phyloP scores from a whole-genome alignment of 1,139 yeast genomes.

The Yarrowia galli region DNA sequence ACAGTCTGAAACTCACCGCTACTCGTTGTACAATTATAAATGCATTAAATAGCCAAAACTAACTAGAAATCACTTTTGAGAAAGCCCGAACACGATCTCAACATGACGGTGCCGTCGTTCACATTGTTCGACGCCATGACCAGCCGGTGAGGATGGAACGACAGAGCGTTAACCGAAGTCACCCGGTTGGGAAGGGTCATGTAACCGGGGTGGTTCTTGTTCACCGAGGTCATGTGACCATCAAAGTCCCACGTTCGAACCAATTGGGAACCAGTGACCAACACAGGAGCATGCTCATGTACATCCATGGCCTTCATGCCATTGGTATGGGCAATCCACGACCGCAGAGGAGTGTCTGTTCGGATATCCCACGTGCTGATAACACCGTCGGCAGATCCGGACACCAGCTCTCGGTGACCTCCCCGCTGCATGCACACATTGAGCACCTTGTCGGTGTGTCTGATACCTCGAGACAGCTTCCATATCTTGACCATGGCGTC shows the following conservation, averaged over 20 bases:
- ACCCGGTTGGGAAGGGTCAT: conserved; percentile 52
- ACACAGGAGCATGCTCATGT: conserved; percentile 95
- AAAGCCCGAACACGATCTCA: conserved; percentile 30
- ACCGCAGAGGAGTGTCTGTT: conserved; percentile 68
- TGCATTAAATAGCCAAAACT: conserved; percentile 34
- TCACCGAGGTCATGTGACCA: conserved; percentile 67
- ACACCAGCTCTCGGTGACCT: conserved; percentile 86
- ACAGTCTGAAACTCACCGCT: no score
- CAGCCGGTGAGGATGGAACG: conserved; percentile 95
- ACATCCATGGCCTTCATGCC: conserved; percentile 78
- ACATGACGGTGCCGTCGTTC: conserved; percentile 36
- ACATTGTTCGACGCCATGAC: conserved; percentile 81
- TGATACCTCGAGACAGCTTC: conserved; percentile 52
- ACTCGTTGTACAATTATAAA: no score
- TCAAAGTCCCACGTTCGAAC: conserved; percentile 89
- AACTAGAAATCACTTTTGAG: conserved; percentile 32
- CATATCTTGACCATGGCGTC: conserved; percentile 88
- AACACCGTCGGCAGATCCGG: conserved; percentile 81
- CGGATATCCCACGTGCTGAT: conserved; percentile 93
- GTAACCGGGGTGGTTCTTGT: conserved; percentile 58
- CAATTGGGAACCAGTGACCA: conserved; percentile 82
- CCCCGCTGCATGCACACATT: conserved; percentile 97
- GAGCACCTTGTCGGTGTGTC: conserved; percentile 67
- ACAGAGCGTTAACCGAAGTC: conserved; percentile 67
- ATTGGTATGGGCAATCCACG: conserved; percentile 66